Base-by-base conservation (phyloP, 2,329 filamentous ascomycete species). In the Fusarium ramigenum region DNA sequence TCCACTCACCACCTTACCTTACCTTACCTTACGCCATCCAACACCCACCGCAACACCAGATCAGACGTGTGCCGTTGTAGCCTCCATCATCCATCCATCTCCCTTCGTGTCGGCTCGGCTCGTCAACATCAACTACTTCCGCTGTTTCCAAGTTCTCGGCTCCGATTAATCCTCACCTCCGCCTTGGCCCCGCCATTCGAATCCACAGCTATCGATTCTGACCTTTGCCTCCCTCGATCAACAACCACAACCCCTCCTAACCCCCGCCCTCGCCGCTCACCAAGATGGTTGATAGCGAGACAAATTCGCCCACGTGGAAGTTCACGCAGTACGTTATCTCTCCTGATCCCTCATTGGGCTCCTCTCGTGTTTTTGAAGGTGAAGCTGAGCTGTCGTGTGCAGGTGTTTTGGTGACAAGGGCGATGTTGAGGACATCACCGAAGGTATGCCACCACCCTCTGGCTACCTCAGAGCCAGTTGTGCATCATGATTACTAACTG, bases 321-420 rank as follows among this genome's bases (percentile, higher is more conserved):
- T 98, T 98, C 87, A 98, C 96, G 85, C 96, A 98, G 95, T 97
- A 93, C 85, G 94, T 89, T 63, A 54, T 43, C 67, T 53, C 46
- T 32, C 36, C 58, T 37, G 59, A 42, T 65, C 40, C 34, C 53
- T 23, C 49, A 40, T 50, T 32, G 42, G 15, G 60, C 37, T 37
- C 46, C 50, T 65, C 57, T 60, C 39, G 39, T 60, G 54, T 57
- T 50, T 54, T 49, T 39, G 46, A 60, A 47, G 44, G 59, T 63
- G 47, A 69, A 75, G 56, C 69, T 75, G 66, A 79, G 34, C 50
- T 63, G 34, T 64, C 73, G 69, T 59, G 46, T 65, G 68, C 80
- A 98, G 96, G 87, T 98, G 96, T 88, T 99, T 99, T 86, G 96
- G 96, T 84, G 96, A 99, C 87, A 99, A 99, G 87, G 96, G 96